Evolutionary conservation across 257 asterid genomes (phyloP).

Genomic region (Leptodermis oblonga): DNA sequence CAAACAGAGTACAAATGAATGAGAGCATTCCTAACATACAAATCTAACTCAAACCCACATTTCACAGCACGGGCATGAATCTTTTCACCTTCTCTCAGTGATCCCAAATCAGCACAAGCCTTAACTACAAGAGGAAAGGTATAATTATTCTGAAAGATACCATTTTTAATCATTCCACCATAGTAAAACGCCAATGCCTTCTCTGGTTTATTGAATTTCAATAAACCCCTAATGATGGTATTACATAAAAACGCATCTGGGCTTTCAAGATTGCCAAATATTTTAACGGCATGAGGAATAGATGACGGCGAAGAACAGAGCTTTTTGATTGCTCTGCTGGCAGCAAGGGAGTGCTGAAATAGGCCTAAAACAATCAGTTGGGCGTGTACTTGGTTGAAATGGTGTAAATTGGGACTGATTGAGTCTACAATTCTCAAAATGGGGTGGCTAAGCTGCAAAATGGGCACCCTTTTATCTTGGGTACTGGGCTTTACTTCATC

Average conservation of each 20-base stretch:
- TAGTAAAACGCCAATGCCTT: constrained; percentile 28
- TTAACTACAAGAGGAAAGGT: constrained; percentile 33
- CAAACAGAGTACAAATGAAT: constrained; percentile 30
- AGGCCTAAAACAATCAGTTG: constrained; percentile 31
- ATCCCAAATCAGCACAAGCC: constrained; percentile 34
- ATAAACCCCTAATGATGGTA: constrained; percentile 26
- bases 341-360: constrained; percentile 31
- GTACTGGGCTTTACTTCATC: neutral
- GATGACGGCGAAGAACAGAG: constrained; percentile 25
- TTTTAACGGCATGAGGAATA: constrained; percentile 15
- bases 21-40: constrained; percentile 27
- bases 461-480: constrained; percentile 12
- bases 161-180: constrained; percentile 25
- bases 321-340: constrained; percentile 31
- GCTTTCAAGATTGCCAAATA: constrained; percentile 27
- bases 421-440: constrained; percentile 25
- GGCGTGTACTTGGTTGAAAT: constrained; percentile 32
- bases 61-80: constrained; percentile 27
- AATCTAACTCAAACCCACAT: constrained; percentile 35
- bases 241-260: constrained; percentile 42
- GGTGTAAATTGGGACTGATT: constrained; percentile 7
- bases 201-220: constrained; percentile 24
- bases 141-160: constrained; percentile 28
- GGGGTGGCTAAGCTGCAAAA: constrained; percentile 31
- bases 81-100: constrained; percentile 24